Evolutionary conservation across 202 grass and related monocot species (phyloP), one percentile per base, ranked within the genome.

Genomic region (Elaeis oleifera): DNA sequence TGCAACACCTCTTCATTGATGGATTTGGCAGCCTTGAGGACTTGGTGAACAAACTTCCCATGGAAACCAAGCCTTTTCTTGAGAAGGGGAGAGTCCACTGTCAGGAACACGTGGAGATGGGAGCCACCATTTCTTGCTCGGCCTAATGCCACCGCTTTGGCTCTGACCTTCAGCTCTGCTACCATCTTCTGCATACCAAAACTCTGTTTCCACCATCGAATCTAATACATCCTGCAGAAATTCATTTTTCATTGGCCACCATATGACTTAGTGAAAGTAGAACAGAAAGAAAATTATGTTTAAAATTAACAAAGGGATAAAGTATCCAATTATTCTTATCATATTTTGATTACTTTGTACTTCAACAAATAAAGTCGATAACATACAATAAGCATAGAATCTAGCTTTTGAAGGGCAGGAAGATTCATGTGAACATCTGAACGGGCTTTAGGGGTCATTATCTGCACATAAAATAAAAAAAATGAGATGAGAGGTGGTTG

Each of bases 121-220:
- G 19, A 99, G 79, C 94, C 94, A 99, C 94, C 85, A 99, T 72
- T 88, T 92, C 77, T 92, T 99, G 71, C 65, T 84, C 68, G 79
- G 71, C 56, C 69, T 86, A 20, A 31, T 61, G 51, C 80, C 85
- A 31, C 56, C 74, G 63, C 22, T 73, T 76, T 74, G 76, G 16
- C 39, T 22, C 25, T 28, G 36, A 3, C 63, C 65, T 74, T 79
- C 77, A 22, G 70, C 57, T 67, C 79, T 77, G 59, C 78, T 86
- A 50, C 94, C 94, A 65, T 80, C 76, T 61, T 99, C 88, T 57
- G 78, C 84, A 6, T 99, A 94, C 94, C 94, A 99, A 58, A 82
- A 99, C 75, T 94, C 94, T 0, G 75, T 84, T 19, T 85, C 88
- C 23, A 84, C 75, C 94, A 99, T 99, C 1, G 82, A 82, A 56